A percentile compares a stretch with the other conserved stretches of the same genome.
phyloP scores from a whole-genome alignment of 2,329 filamentous ascomycete genomes.

The Botrytis tulipae region DNA sequence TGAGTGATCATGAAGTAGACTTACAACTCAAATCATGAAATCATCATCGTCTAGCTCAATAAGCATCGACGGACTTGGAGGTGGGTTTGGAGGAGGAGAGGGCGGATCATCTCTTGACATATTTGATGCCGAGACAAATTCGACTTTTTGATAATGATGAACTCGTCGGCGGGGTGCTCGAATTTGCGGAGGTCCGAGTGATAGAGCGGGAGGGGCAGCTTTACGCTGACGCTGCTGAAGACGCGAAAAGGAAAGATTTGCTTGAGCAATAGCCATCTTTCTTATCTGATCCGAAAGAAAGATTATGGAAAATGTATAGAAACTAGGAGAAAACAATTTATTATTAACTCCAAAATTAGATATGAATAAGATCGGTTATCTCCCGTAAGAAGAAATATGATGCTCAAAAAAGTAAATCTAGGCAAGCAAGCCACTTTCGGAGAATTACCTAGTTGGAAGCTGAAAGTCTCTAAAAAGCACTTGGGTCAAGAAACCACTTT shows the following conservation, averaged over 20 bases:
- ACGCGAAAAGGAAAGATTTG: not conserved
- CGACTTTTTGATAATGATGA: not conserved
- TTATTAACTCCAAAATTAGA: not conserved
- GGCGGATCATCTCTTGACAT: slow-evolving; percentile 43
- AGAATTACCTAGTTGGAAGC: slow-evolving; percentile 6
- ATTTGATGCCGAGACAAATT: slow-evolving; percentile 17
- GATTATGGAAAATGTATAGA: not conserved
- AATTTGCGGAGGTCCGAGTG: not conserved
- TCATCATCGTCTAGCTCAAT: slow-evolving; percentile 19
- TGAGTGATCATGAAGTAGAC: not conserved
- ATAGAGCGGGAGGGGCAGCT: not conserved
- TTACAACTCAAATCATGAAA: slow-evolving; percentile 23
- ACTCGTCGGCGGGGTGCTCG: slow-evolving; percentile 1
- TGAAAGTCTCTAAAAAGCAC: slow-evolving; percentile 14
- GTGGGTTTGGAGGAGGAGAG: slow-evolving; percentile 43
- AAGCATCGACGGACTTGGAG: slow-evolving; percentile 39
- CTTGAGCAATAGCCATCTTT: slow-evolving; percentile 13
- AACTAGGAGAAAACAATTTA: not conserved
- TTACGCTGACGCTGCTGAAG: slow-evolving; percentile 1
- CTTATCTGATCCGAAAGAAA: not conserved
- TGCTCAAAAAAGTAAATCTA: slow-evolving; percentile 1
- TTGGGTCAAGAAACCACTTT: not conserved
- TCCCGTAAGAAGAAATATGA: not conserved
- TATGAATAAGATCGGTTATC: not conserved
- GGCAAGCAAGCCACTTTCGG: slow-evolving; percentile 10